Evolutionary conservation across 148 eudicot species (phyloP).

Genomic region (Mesembryanthemum crystallinum): DNA sequence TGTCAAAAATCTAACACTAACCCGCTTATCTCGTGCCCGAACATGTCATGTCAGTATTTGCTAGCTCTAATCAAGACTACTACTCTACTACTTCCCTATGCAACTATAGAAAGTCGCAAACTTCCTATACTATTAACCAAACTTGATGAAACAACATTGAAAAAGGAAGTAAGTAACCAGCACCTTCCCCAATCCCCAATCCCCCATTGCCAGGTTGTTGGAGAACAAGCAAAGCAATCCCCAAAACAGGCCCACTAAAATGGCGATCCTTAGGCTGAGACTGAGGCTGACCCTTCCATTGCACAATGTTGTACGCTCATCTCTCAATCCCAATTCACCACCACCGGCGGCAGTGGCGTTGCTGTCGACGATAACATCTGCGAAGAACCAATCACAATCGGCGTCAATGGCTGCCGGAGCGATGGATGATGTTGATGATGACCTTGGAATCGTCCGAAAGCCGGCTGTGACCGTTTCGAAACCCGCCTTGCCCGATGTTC

Average conservation of each 20-base stretch:
- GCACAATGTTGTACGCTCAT: background rate
- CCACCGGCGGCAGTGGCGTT: background rate
- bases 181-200: too few species aligned
- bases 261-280: too few species aligned
- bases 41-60: too few species aligned
- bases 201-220: background rate
- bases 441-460: slow-evolving; percentile 14
- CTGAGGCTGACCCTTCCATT: slow-evolving; percentile 4
- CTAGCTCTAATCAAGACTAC: too few species aligned
- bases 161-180: too few species aligned
- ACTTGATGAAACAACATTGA: too few species aligned
- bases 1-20: too few species aligned
- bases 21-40: too few species aligned
- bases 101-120: too few species aligned
- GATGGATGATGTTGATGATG: slow-evolving; percentile 15
- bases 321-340: background rate
- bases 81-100: too few species aligned
- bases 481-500: slow-evolving; percentile 33
- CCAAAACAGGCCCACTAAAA: too few species aligned
- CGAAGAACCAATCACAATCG: slow-evolving; percentile 4
- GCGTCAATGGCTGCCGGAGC: slow-evolving; percentile 15
- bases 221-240: background rate
- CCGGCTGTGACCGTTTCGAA: slow-evolving; percentile 19
- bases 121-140: too few species aligned
- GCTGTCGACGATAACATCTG: slow-evolving; percentile 6